A percentile compares a stretch with the other conserved stretches of the same genome.
phyloP scores from a whole-genome alignment of 2,329 filamentous ascomycete genomes.

The Monosporascus sp. region DNA sequence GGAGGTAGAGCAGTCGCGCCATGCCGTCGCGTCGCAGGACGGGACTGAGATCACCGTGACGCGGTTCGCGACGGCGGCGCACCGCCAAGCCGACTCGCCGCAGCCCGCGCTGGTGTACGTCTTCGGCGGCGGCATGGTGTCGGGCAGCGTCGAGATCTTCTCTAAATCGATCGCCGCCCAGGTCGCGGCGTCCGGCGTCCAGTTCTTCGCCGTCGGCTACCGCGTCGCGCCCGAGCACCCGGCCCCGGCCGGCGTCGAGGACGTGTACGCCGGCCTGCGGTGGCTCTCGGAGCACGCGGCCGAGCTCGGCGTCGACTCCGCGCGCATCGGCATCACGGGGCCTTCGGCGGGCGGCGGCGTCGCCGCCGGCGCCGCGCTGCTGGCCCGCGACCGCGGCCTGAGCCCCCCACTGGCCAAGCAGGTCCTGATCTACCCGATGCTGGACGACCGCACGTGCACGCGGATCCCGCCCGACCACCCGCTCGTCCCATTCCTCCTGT shows the following conservation, averaged over 20 bases:
- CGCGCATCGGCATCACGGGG: constrained; percentile 18
- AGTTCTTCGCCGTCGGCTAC: constrained; percentile 35
- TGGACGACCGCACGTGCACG: constrained; percentile 21
- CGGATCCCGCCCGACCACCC: background rate
- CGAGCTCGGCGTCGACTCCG: constrained; percentile 16
- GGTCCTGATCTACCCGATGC: constrained; percentile 28
- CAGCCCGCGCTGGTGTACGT: background rate
- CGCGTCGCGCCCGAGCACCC: constrained; percentile 44
- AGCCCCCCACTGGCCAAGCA: constrained; percentile 23
- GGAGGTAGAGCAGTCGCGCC: background rate
- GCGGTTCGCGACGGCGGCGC: background rate
- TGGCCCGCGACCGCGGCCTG: constrained; percentile 28
- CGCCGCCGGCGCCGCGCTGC: constrained; percentile 42
- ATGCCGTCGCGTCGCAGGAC: background rate
- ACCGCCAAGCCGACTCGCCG: background rate
- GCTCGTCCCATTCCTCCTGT: constrained; percentile 7
- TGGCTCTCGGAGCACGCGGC: constrained; percentile 31
- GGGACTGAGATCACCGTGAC: background rate
- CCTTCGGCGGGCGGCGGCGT: constrained; percentile 44
- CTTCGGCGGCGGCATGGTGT: background rate
- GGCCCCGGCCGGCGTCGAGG: constrained; percentile 43
- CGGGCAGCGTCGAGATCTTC: background rate
- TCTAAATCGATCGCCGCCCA: background rate
- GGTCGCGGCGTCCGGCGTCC: background rate
- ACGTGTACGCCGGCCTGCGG: constrained; percentile 40